Evolutionary conservation across 164 flowering plant species (phyloP).

Genomic region (Magnolia changhungtana): DNA sequence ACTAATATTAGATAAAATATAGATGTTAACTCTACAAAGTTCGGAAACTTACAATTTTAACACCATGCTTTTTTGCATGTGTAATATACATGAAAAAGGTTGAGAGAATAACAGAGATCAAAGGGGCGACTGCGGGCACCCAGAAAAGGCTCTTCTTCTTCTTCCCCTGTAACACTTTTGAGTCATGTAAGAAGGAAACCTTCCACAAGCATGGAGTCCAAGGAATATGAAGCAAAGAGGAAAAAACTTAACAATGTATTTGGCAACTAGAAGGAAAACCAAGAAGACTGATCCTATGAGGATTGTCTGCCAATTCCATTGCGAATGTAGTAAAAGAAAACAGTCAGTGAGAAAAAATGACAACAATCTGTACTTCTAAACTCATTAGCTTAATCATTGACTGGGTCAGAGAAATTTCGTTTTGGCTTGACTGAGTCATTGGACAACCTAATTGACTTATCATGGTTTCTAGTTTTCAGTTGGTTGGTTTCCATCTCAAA

Average conservation of each 20-base stretch:
- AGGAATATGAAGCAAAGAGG: not conserved
- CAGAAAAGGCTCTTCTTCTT: slow-evolving; percentile 78
- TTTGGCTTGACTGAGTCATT: no score
- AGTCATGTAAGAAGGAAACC: slow-evolving; percentile 14
- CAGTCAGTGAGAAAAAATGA: not conserved
- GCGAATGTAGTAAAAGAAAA: slow-evolving; percentile 23
- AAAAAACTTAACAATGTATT: slow-evolving; percentile 61
- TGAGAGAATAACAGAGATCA: slow-evolving; percentile 74
- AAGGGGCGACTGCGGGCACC: slow-evolving; percentile 89
- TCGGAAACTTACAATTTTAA: slow-evolving; percentile 59
- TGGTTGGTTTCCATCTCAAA: no score
- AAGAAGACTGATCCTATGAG: slow-evolving; percentile 68
- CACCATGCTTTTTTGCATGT: slow-evolving; percentile 75
- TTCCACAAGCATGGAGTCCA: not conserved
- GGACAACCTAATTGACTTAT: no score
- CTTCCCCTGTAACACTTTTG: slow-evolving; percentile 57
- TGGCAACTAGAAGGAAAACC: slow-evolving; percentile 65
- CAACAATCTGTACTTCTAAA: no score
- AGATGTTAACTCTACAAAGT: not conserved
- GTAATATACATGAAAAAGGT: slow-evolving; percentile 82
- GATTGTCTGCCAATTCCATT: slow-evolving; percentile 99
- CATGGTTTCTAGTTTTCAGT: no score
- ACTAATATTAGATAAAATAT: not conserved
- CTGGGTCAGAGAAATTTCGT: no score
- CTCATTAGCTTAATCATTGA: no score